Evolutionary conservation across 2,329 filamentous ascomycete species (phyloP).

Genomic region (Fusarium sarcochroum): DNA sequence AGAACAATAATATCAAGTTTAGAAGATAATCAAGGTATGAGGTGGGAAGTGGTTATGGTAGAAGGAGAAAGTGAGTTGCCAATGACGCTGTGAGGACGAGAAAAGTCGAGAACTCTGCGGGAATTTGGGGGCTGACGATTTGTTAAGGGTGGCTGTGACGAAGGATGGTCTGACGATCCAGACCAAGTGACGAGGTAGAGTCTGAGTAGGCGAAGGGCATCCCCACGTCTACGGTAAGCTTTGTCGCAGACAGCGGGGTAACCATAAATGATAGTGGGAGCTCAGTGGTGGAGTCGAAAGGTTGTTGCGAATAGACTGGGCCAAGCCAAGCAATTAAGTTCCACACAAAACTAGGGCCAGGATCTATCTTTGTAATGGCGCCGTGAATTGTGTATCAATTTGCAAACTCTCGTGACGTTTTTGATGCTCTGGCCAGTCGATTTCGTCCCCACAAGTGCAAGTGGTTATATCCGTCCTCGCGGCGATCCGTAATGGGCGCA

Average conservation of each 20-base stretch:
- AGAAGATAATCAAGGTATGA: slow-evolving; percentile 12
- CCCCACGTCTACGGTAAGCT: slow-evolving; percentile 44
- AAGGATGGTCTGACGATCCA: slow-evolving; percentile 49
- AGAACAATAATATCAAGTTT: slow-evolving; percentile 15
- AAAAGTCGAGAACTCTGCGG: slow-evolving; percentile 38
- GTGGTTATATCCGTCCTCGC: background rate
- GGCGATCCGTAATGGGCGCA: background rate
- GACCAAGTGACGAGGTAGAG: slow-evolving; percentile 44
- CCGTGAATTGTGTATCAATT: background rate
- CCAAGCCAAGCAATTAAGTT: slow-evolving; percentile 30
- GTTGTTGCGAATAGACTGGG: slow-evolving; percentile 33
- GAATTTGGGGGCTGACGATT: slow-evolving; percentile 46
- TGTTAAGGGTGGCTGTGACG: slow-evolving; percentile 44
- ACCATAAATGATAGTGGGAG: slow-evolving; percentile 34
- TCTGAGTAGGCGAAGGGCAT: slow-evolving; percentile 38
- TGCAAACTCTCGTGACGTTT: background rate
- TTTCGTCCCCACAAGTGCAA: background rate
- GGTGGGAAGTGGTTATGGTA: slow-evolving; percentile 8
- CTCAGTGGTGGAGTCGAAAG: slow-evolving; percentile 44
- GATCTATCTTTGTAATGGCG: slow-evolving; percentile 1
- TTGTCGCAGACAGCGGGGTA: slow-evolving; percentile 49
- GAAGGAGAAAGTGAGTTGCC: slow-evolving; percentile 15
- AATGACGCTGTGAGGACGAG: slow-evolving; percentile 28
- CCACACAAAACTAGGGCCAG: slow-evolving; percentile 25
- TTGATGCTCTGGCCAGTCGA: background rate